Evolutionary conservation across 805 yeast genomes (phyloP).

Genomic region (Ogataea nonfermentans): DNA sequence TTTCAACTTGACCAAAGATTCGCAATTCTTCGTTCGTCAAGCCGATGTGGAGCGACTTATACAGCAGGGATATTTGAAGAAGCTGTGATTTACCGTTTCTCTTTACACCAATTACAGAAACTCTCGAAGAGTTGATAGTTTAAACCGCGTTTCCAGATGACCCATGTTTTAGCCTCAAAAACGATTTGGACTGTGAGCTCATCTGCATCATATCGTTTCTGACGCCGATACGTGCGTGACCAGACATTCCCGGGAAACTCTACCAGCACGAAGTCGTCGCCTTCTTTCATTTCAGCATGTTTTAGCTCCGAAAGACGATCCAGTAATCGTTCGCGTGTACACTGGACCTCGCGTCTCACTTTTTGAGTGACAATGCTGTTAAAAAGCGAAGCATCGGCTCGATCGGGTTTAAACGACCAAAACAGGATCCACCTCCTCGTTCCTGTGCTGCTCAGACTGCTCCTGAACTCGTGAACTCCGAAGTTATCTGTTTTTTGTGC

Average conservation of each 20-base stretch:
- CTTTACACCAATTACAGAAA: conserved; percentile 26
- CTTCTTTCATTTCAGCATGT: not conserved
- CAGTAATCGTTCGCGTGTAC: conserved; percentile 4
- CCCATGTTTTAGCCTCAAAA: conserved; percentile 1
- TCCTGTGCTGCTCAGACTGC: conserved; percentile 20
- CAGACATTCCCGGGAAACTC: conserved; percentile 25
- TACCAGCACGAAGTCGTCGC: not conserved
- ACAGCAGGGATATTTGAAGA: conserved; percentile 90
- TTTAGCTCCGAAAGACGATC: not conserved
- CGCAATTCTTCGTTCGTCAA: conserved; percentile 91
- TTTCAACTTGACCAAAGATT: conserved; percentile 86
- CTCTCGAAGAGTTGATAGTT: conserved; percentile 31
- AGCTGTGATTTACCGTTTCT: conserved; percentile 26
- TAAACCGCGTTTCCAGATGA: conserved; percentile 29
- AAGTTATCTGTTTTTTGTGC: conserved; percentile 23
- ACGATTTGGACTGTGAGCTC: conserved; percentile 13
- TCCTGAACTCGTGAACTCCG: conserved; percentile 32
- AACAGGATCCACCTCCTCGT: conserved; percentile 39
- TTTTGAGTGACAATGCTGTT: conserved; percentile 9
- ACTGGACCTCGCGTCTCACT: conserved; percentile 2
- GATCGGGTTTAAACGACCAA: conserved; percentile 33
- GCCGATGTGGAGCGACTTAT: conserved; percentile 92
- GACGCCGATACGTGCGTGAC: conserved; percentile 31
- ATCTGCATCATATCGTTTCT: conserved; percentile 7
- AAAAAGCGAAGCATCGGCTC: conserved; percentile 16